Conservation (phyloP, 495 filamentous ascomycete species). For the Aspergillus biplanus region DNA sequence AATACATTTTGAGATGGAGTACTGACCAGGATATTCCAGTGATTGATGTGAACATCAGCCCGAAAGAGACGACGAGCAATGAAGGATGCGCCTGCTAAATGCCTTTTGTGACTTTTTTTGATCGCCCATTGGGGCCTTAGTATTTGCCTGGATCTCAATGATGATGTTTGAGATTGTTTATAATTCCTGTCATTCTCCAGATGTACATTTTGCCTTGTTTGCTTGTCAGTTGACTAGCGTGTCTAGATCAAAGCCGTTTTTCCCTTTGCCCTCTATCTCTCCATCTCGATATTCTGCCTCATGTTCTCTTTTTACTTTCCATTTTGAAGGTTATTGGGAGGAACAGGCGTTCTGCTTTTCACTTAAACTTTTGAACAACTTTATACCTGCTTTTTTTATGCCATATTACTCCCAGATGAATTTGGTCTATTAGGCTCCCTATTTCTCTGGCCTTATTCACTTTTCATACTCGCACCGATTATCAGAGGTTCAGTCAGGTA, state of each 20-base stretch:
- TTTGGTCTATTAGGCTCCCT: too few species aligned
- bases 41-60: slow-evolving; percentile 94
- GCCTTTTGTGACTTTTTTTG: slow-evolving; percentile 8
- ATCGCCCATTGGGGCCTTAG: slow-evolving; percentile 8
- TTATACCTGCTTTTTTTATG: background rate
- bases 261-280: slow-evolving; percentile 12
- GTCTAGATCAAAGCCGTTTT: slow-evolving; percentile 31
- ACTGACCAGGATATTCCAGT: slow-evolving; percentile 52
- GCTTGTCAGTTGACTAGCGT: slow-evolving; percentile 32
- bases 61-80: slow-evolving; percentile 67
- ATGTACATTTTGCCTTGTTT: slow-evolving; percentile 46
- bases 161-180: slow-evolving; percentile 42
- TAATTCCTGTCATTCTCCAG: slow-evolving; percentile 47
- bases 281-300: background rate
- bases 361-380: background rate
- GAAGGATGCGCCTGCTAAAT: slow-evolving; percentile 81
- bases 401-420: too few species aligned
- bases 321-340: slow-evolving; percentile 7
- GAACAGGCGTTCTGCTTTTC: slow-evolving; percentile 8
- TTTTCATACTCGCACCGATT: too few species aligned
- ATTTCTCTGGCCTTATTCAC: too few species aligned
- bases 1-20: background rate
- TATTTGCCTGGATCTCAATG: slow-evolving; percentile 33
- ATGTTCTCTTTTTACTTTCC: background rate
- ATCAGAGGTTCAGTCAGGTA: too few species aligned